Evolutionary conservation across 495 filamentous ascomycete genomes (phyloP), one percentile per base, ranked within the genome.

Genomic region (Aspergillus saccharolyticus): DNA sequence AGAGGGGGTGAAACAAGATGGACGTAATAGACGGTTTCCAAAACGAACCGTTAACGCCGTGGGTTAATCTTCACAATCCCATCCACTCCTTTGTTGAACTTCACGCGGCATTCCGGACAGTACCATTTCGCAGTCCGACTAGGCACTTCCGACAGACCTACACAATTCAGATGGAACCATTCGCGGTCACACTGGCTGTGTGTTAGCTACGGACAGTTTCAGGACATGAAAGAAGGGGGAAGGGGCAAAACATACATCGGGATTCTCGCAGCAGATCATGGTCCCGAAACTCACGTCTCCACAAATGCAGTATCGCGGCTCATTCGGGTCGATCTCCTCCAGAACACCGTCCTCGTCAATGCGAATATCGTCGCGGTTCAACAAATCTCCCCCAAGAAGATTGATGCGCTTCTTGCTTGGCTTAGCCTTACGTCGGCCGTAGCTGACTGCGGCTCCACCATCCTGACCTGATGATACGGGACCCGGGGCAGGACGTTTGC

Each of bases 181-280:
- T 95, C 90, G 55, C 74, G 76, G 56, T 74, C 71, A 71, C 89
- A 92, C 77, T 88, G 71, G 22, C 10, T 39, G 24, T 1, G 68
- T 68, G 17, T 39, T 18, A 66, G 63, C 51, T 28, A 4, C 9
- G 25, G 25, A 28, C 9, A 28, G 25, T 28, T 28, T 4, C 9
- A 9, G 25, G 25, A 28, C n/a, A n/a, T 39, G 20, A 54, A 56
- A 54, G 39, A 55, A 55, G 54, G 43, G 47, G 21, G 58, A 25
- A 58, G 15, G 22, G 57, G 16, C 61, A 49, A 57, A 59, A 80
- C 90, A 83, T 78, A 96, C 92, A 78, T 95, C 85, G 54, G 76
- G 74, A 65, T 95, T 96, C 64, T 97, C 94, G 64, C 94, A 98
- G 62, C 86, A 85, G 66, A 98, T 92, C 94, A 98, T 98, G 22